A percentile compares a stretch with the other conserved stretches of the same genome.
Conservation (phyloP, 176 grass and related monocot genomes). For the Pharus latifolius region DNA sequence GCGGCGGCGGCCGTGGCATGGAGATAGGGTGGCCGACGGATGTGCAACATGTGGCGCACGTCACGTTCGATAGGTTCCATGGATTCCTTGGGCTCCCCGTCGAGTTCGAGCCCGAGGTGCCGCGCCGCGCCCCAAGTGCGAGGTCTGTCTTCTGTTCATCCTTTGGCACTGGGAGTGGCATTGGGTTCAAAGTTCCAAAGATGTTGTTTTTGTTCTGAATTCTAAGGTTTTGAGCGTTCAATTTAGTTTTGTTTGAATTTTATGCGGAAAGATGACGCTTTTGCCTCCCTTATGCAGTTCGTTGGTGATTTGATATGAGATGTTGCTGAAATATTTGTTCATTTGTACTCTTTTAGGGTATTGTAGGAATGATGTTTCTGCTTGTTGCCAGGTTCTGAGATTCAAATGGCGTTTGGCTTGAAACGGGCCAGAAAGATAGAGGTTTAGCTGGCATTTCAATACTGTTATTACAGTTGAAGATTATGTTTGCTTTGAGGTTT, state of each 20-base stretch:
- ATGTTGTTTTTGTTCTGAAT: background rate
- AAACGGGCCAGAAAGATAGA: too few species aligned
- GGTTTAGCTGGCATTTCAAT: too few species aligned
- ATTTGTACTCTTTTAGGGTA: background rate
- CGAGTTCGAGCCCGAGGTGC: conserved; percentile 96
- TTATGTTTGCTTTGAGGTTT: too few species aligned
- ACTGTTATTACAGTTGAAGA: too few species aligned
- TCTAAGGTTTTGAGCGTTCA: background rate
- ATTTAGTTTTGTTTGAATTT: background rate
- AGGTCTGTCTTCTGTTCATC: conserved; percentile 39
- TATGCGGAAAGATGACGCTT: background rate
- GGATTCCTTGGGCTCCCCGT: conserved; percentile 89
- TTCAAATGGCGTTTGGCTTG: background rate
- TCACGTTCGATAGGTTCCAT: conserved; percentile 95
- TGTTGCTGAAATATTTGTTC: background rate
- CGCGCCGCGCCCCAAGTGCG: conserved; percentile 66
- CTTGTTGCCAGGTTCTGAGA: background rate
- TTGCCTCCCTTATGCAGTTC: background rate
- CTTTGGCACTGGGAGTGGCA: background rate
- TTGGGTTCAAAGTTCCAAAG: background rate
- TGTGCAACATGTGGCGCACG: conserved; percentile 86
- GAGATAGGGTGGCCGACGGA: conserved; percentile 90
- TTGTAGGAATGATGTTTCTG: background rate
- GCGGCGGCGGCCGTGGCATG: conserved; percentile 31
- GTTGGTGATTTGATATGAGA: background rate